phyloP scores from a whole-genome alignment of 2,329 filamentous ascomycete species.

The Pleomassaria siparia region DNA sequence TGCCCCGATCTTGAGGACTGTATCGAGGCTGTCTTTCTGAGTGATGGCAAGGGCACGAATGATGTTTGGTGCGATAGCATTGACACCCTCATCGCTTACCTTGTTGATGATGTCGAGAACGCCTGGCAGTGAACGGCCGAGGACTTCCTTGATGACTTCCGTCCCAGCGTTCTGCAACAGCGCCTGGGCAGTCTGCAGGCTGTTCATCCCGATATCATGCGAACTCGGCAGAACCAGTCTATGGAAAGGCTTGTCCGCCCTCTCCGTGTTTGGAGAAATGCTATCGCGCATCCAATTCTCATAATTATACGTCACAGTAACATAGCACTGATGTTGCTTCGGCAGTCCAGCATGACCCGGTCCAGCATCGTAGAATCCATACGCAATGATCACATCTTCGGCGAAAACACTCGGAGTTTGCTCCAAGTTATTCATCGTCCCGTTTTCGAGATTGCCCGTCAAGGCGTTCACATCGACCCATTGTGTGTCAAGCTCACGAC shows the following conservation, averaged over 20 bases:
- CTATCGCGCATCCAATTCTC: constrained; percentile 49
- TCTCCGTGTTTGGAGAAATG: constrained; percentile 43
- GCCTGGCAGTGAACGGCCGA: constrained; percentile 26
- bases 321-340: constrained; percentile 48
- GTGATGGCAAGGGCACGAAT: constrained; percentile 54
- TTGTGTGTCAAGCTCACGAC: constrained; percentile 46
- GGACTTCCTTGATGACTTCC: constrained; percentile 32
- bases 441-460: constrained; percentile 47
- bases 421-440: constrained; percentile 40
- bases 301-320: constrained; percentile 49
- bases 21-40: constrained; percentile 51
- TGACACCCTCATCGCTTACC: constrained; percentile 28
- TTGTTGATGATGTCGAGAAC: constrained; percentile 31
- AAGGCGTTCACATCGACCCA: constrained; percentile 51
- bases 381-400: constrained; percentile 46
- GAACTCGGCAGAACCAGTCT: constrained; percentile 50
- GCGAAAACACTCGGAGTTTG: constrained; percentile 31
- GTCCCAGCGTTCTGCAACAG: constrained; percentile 44
- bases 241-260: constrained; percentile 46
- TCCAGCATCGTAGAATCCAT: constrained; percentile 55
- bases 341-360: constrained; percentile 46
- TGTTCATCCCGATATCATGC: constrained; percentile 58
- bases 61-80: constrained; percentile 44
- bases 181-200: constrained; percentile 46
- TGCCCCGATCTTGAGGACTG: constrained; percentile 51